Evolutionary conservation across 2,329 filamentous ascomycete genomes (phyloP), one percentile per base, ranked within the genome.

Genomic region (Fusarium penzigii): DNA sequence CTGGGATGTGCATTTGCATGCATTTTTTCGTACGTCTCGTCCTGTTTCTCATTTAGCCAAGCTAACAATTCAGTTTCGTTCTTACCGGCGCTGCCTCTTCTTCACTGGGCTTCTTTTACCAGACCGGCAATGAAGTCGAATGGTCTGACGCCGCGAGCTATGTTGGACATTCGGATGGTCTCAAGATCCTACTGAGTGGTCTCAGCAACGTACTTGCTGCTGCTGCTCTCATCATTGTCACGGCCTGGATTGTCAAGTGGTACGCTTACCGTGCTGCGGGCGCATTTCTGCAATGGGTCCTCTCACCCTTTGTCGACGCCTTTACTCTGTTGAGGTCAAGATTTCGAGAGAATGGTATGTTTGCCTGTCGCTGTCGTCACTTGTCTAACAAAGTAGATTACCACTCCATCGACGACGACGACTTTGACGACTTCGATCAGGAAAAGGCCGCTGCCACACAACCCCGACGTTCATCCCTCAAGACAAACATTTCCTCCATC

Each of bases 181-280:
- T 67, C 48, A 69, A 68, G 53, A 68, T 70, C 13, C 41, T 70
- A 42, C 55, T 70, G 3, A 69, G 65, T 49, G 68, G 68, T 7
- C 55, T 65, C 13, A 52, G 52, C 13, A 54, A 62, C n/a, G 64
- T 67, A 5, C 14, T 65, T 17, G 57, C 57, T 17, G 53, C 64
- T 20, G 55, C 57, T 9, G 49, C 57, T 6, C 17, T 59, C 17
- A 59, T 68, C 16, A 29, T 70, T 17, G 41, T 62, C 32, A 29
- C 65, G 3, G 52, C 65, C 17, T 64, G 62, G 59, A 41, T 65
- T 45, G 41, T 55, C n/a, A 66, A 67, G 39, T 55, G 55, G 44
- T 46, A 61, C 17, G 50, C 67, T 3, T 65, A 66, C 46, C 57
- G 58, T 29, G 42, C 55, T 17, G 50, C 65, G 13, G 56, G 65